Evolutionary conservation across 2,329 filamentous ascomycete species (phyloP), one percentile per base, ranked within the genome.

Genomic region (Hymenoscyphus albidus): DNA sequence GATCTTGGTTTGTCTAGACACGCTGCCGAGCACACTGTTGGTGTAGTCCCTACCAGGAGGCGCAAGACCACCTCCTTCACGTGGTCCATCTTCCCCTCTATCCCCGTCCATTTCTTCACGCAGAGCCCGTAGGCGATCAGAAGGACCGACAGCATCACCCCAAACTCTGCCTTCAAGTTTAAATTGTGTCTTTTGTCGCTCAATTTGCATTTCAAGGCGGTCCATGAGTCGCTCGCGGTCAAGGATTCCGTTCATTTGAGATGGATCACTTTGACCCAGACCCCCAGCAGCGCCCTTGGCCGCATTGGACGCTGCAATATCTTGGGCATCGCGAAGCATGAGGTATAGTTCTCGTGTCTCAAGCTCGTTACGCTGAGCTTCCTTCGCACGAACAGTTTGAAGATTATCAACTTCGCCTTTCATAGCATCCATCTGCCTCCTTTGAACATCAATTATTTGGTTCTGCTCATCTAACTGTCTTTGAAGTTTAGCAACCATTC

Each of bases 281-380:
- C 77, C 80, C 16, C 74, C 76, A 70, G 85, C 87, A 32, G 65
- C 68, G 68, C 80, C 80, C 76, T 87, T 88, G 63, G 79, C 79
- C 62, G 92, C 91, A 72, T 92, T 91, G 3, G 94, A 93, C 31
- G 93, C 93, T 57, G 94, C 94, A 70, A 97, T 92, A 74, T 99
- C 94, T 78, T 98, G 94, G 44, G 95, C 94, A 78, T 99, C 95
- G 67, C 94, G 88, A 69, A 99, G 88, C 95, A 99, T 99, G 64
- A 99, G 89, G 77, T 98, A 99, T 27, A 99, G 80, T 78, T 99
- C 95, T 79, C 95, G 85, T 1, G 94, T 98, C 79, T 99, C 95
- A 38, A 99, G 81, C 78, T 99, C 95, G 74, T 97, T 96, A 61
- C 95, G 86, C 78, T 98, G 95, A 42, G 96, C 84, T 76, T 98